phyloP scores from a whole-genome alignment of 768 basidiomycete species.

The Psilocybe subaeruginosa region DNA sequence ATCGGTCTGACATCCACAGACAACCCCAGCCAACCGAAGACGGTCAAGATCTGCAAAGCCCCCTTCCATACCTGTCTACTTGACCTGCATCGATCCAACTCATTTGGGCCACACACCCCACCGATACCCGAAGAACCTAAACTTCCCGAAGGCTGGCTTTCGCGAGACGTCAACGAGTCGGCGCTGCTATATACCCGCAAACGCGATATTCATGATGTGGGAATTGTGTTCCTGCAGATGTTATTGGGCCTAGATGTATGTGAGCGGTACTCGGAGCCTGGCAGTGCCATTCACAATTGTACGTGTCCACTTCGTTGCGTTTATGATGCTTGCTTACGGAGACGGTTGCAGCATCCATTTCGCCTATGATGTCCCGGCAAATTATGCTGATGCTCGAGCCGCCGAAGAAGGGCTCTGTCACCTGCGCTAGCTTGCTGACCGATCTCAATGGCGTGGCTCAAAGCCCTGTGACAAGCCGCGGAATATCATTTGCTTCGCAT shows the following conservation, averaged over 20 bases:
- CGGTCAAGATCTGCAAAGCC: conserved; percentile 75
- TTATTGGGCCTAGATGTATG: conserved; percentile 75
- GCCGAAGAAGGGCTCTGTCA: conserved; percentile 56
- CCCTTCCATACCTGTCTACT: conserved; percentile 72
- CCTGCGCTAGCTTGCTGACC: conserved; percentile 60
- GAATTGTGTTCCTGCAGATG: conserved; percentile 85
- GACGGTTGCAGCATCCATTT: conserved; percentile 48
- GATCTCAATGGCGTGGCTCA: conserved; percentile 53
- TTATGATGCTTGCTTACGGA: not conserved
- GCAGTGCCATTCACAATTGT: conserved; percentile 63
- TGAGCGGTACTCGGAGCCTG: conserved; percentile 52
- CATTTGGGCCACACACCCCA: conserved; percentile 52
- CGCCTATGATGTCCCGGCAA: conserved; percentile 51
- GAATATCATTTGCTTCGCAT: conserved; percentile 7
- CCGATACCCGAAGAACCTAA: conserved; percentile 29
- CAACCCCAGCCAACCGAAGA: conserved; percentile 55
- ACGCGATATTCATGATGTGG: conserved; percentile 83
- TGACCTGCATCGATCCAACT: conserved; percentile 86
- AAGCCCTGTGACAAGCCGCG: conserved; percentile 23
- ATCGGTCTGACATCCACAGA: conserved; percentile 63
- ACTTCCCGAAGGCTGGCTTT: conserved; percentile 54
- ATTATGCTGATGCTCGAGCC: conserved; percentile 64
- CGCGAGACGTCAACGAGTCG: conserved; percentile 79
- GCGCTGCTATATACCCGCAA: conserved; percentile 72
- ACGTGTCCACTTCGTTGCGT: conserved; percentile 22